Conservation (phyloP, 2,329 filamentous ascomycete genomes). For the Dactylellina sp. region DNA sequence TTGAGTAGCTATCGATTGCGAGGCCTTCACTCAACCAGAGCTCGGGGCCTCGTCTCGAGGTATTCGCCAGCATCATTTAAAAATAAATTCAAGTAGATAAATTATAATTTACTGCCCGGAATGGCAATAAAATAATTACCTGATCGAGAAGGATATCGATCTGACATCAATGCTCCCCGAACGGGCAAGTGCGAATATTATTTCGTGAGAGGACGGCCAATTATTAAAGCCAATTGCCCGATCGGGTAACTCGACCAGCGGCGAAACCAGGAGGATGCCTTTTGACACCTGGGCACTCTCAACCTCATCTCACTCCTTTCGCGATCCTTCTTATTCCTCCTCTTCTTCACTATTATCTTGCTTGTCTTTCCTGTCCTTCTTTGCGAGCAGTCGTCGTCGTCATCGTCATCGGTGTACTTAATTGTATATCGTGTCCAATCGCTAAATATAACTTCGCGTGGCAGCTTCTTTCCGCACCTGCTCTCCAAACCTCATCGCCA, state of each 20-base stretch:
- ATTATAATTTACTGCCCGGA: too few species aligned
- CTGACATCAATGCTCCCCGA: background rate
- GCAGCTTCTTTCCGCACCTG: too few species aligned
- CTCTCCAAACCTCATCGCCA: background rate
- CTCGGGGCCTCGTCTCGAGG: too few species aligned
- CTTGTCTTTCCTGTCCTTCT: background rate
- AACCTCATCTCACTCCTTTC: conserved; percentile 8
- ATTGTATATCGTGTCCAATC: background rate
- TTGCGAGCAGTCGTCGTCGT: background rate
- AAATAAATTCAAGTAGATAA: too few species aligned
- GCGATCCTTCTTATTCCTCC: background rate
- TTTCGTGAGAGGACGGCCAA: background rate
- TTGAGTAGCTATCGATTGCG: too few species aligned
- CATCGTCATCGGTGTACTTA: background rate
- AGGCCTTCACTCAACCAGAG: too few species aligned
- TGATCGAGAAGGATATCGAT: background rate
- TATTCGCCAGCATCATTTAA: too few species aligned
- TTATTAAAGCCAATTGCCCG: conserved; percentile 6
- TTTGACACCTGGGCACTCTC: background rate
- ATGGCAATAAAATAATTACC: background rate
- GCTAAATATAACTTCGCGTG: too few species aligned
- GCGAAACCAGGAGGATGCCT: background rate
- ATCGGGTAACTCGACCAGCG: conserved; percentile 11
- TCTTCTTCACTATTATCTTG: conserved; percentile 5
- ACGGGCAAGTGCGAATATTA: conserved; percentile 5